A percentile compares a stretch with the other conserved stretches of the same genome.
These are phyloP conservation scores for Botrytis hyacinthi DNA, from an alignment of 2,329 filamentous ascomycete genomes.

Conservation along the genomic window DNA sequence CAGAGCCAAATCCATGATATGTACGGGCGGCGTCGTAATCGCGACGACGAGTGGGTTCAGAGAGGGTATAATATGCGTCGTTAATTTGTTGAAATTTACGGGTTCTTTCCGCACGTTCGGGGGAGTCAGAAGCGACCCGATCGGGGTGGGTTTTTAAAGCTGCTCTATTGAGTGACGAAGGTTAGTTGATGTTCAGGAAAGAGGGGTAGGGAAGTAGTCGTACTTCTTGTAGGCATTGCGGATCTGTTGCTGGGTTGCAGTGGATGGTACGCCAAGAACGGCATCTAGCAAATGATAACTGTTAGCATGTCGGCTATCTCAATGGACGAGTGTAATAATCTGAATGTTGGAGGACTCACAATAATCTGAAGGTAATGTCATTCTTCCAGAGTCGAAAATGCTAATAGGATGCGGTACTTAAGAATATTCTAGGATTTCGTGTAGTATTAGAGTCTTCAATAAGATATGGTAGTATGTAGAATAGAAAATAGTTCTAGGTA, in stretches of 20 bases:
- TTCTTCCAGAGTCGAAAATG: not conserved
- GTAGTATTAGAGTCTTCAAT: not conserved
- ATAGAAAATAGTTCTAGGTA: not conserved
- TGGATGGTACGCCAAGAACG: constrained; percentile 69
- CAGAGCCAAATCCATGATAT: constrained; percentile 51
- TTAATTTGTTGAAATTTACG: constrained; percentile 89
- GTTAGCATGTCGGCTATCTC: constrained; percentile 16
- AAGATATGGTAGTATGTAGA: not conserved
- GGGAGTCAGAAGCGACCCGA: constrained; percentile 78
- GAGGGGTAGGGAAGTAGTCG: not conserved
- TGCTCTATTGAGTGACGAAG: constrained; percentile 52
- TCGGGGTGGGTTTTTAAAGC: constrained; percentile 93
- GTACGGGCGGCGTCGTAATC: constrained; percentile 79
- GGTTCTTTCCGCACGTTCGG: constrained; percentile 77
- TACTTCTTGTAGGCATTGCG: constrained; percentile 93
- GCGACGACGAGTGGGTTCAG: constrained; percentile 69
- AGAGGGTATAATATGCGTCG: constrained; percentile 90
- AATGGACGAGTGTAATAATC: not conserved
- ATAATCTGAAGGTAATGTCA: constrained; percentile 38
- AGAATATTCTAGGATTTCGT: not conserved
- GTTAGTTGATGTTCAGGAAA: constrained; percentile 5
- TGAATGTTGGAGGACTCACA: constrained; percentile 38
- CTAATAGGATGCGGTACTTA: not conserved
- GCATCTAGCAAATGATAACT: constrained; percentile 52
- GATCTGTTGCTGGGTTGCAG: constrained; percentile 77